Base-by-base conservation (phyloP, 2,329 filamentous ascomycete genomes). In the Coniochaeta ligniaria region DNA sequence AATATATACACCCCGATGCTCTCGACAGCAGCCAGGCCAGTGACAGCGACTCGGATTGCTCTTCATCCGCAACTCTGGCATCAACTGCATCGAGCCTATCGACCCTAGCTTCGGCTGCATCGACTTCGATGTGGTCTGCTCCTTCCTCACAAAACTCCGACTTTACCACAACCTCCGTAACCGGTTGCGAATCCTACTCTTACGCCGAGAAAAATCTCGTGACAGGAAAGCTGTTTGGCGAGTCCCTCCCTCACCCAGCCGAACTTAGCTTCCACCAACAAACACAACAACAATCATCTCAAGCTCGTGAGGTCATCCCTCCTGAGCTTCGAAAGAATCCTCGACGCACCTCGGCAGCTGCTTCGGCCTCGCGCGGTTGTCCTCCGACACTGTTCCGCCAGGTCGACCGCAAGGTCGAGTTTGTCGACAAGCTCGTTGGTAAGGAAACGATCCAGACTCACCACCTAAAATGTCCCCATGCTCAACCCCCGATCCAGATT, bases 381-480 rank as follows among this genome's bases (percentile, higher is more conserved):
- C 89, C 90, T 68, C 91, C 94, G 57, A 78, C 88, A 61, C 83
- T 97, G 65, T 82, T 93, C 65, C 89, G 93, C 70, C 93, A 97
- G 79, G 86, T 87, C 71, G 92, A 97, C 77, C 90, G 93, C 72
- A 96, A 96, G 81, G 85, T 91, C 72, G 93, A 90, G 76, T 97
- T 98, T 72, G 94, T 98, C 76, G 93, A 97, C 76, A 95, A 88
- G 75, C 91, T 97, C 75, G 93, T 97, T 80, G 94, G 94, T 97
- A 92, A 91, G 94, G 68, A 72, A 69, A 63, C 64, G 65, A 67
- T 65, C 65, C 65, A 58, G 50, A 62, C 31, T 58, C 54, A 63
- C 63, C 8, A 31, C 36, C 57, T 31, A 22, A 47, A 16, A 63
- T 63, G 62, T 65, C 59, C 64, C 52, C 62, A 57, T 69, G 63